phyloP scores from a whole-genome alignment of 2,329 filamentous ascomycete species.

The Diaporthe citri region DNA sequence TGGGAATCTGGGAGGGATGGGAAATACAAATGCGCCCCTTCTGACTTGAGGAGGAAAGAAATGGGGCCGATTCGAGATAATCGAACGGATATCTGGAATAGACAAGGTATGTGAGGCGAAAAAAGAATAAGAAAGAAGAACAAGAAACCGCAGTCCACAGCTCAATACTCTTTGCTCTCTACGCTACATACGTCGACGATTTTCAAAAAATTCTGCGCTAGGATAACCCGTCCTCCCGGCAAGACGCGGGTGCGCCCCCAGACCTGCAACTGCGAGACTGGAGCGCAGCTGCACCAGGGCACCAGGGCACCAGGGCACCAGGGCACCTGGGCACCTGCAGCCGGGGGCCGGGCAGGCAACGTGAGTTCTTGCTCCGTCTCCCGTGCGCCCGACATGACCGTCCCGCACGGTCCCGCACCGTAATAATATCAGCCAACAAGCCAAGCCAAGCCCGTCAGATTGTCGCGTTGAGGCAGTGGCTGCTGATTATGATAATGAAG shows the following conservation, averaged over 20 bases:
- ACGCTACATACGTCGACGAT: constrained; percentile 38
- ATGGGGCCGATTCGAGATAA: constrained; percentile 32
- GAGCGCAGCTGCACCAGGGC: not conserved
- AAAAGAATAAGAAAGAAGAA: constrained; percentile 27
- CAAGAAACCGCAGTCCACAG: constrained; percentile 27
- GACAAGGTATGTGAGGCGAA: constrained; percentile 33
- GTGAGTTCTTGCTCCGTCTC: constrained; percentile 2
- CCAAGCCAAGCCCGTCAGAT: too few species aligned
- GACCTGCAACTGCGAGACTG: not conserved
- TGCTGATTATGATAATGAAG: not conserved
- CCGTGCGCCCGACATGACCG: constrained; percentile 13
- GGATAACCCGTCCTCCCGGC: constrained; percentile 35
- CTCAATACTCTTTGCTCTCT: constrained; percentile 20
- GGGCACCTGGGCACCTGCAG: not conserved
- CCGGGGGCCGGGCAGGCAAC: constrained; percentile 24
- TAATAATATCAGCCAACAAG: not conserved
- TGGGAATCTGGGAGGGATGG: constrained; percentile 5
- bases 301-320: not conserved
- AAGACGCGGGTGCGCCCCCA: constrained; percentile 22
- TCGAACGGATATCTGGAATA: constrained; percentile 9
- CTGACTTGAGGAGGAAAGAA: constrained; percentile 22
- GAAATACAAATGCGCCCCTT: constrained; percentile 27
- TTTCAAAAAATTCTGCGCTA: constrained; percentile 42
- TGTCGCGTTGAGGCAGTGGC: not conserved
- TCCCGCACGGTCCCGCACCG: constrained; percentile 9